A percentile compares a stretch with the other conserved stretches of the same genome.
These are phyloP conservation scores for Tolypocladium endophyticum DNA, from an alignment of 2,329 filamentous ascomycete genomes.

Conservation along the genomic window DNA sequence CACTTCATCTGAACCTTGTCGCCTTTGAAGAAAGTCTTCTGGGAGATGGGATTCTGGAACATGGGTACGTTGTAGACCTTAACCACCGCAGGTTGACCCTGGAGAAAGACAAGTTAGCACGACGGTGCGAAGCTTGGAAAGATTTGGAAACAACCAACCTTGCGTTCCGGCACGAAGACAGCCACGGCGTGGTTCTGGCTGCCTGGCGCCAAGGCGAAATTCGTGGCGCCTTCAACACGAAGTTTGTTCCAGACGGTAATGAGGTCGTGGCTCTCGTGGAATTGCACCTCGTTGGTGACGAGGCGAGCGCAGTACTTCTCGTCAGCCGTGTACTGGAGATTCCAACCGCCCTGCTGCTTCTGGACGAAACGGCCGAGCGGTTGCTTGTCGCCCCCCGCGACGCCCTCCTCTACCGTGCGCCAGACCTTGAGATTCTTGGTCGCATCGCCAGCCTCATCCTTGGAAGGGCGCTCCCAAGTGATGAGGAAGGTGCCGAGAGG, in stretches of 20 bases:
- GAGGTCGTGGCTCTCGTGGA: conserved; percentile 83
- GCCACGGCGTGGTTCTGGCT: conserved; percentile 78
- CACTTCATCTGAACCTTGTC: conserved; percentile 99
- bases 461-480: conserved; percentile 88
- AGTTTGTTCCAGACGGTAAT: conserved; percentile 90
- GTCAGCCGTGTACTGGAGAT: conserved; percentile 90
- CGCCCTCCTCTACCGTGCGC: conserved; percentile 64
- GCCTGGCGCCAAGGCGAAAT: conserved; percentile 84
- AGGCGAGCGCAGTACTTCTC: conserved; percentile 87
- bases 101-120: conserved; percentile 1
- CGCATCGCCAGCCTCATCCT: conserved; percentile 88
- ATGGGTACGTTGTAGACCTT: conserved; percentile 91
- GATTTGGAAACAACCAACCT: conserved; percentile 43
- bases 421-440: conserved; percentile 96
- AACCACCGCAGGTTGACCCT: conserved; percentile 89
- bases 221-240: conserved; percentile 76
- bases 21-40: conserved; percentile 99
- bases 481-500: conserved; percentile 86
- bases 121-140: conserved; percentile 5
- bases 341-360: conserved; percentile 92
- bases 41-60: conserved; percentile 73
- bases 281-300: conserved; percentile 96
- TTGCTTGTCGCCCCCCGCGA: conserved; percentile 53
- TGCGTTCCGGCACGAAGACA: conserved; percentile 90
- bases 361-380: conserved; percentile 87